Percentiles rank a stretch among this genome's conserved stretches.
These are phyloP conservation scores for Podospora anserina DNA, from an alignment of 495 filamentous ascomycete genomes.

Conservation along the genomic window DNA sequence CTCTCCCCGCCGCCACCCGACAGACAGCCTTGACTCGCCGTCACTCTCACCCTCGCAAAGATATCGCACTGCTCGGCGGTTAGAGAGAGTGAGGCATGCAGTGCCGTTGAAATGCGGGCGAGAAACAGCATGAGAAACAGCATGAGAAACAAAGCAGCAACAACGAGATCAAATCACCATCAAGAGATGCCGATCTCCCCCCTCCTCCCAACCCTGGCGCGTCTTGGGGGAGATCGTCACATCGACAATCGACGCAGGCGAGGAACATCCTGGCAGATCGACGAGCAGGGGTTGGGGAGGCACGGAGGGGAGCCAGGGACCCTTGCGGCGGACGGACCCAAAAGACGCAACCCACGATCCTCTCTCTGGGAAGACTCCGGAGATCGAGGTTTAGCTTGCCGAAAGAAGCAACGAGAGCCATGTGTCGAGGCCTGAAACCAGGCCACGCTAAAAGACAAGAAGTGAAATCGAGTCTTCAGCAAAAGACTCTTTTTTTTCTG, in stretches of 20 bases:
- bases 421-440: not conserved
- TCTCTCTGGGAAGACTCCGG: not conserved
- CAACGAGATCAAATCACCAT: not conserved
- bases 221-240: not conserved
- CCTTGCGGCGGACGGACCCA: not conserved
- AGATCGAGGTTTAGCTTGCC: slow-evolving; percentile 4
- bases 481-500: too few species aligned
- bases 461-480: too few species aligned
- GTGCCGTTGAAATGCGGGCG: not conserved
- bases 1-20: not conserved
- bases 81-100: not conserved
- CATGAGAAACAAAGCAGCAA: too few species aligned
- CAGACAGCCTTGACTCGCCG: not conserved
- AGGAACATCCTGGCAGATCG: slow-evolving; percentile 5
- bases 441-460: not conserved
- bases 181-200: not conserved
- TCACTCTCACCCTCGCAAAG: not conserved
- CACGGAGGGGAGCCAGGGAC: not conserved
- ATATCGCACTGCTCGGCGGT: too few species aligned
- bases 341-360: too few species aligned
- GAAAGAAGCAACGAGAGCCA: slow-evolving; percentile 3
- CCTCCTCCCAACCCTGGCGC: not conserved
- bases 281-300: not conserved
- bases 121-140: not conserved
- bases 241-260: not conserved